These are phyloP conservation scores for Gomphus sp. DNA, from an alignment of 1,284 basidiomycete species.

Conservation along the genomic window DNA sequence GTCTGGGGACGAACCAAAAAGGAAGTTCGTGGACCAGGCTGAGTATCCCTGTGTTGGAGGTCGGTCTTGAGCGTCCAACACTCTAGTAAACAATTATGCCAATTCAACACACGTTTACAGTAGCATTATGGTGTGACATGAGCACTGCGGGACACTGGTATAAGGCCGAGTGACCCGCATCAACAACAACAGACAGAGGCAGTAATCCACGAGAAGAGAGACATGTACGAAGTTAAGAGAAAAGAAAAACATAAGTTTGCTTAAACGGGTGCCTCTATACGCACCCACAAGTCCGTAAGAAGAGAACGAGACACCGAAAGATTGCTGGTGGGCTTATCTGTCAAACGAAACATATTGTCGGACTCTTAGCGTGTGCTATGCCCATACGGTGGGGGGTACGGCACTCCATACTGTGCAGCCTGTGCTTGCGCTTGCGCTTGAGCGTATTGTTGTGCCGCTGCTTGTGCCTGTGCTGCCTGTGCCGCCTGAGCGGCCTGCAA, in stretches of 20 bases:
- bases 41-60: too few species aligned
- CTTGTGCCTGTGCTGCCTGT: constrained; percentile 24
- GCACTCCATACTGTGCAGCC: not conserved
- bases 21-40: too few species aligned
- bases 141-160: not conserved
- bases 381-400: constrained; percentile 5
- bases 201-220: not conserved
- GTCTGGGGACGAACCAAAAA: too few species aligned
- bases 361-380: constrained; percentile 2
- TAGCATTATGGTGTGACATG: not conserved
- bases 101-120: not conserved
- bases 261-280: not conserved
- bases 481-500: constrained; percentile 23
- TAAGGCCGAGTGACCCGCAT: not conserved
- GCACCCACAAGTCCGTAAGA: not conserved
- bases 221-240: not conserved
- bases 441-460: constrained; percentile 28
- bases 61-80: too few species aligned
- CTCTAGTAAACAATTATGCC: too few species aligned
- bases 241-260: not conserved
- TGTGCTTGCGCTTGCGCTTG: not conserved
- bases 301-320: not conserved
- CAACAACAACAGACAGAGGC: not conserved
- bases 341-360: not conserved
- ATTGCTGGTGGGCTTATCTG: not conserved